Evolutionary conservation across 768 basidiomycete species (phyloP).

Genomic region (Hericium coralloides): DNA sequence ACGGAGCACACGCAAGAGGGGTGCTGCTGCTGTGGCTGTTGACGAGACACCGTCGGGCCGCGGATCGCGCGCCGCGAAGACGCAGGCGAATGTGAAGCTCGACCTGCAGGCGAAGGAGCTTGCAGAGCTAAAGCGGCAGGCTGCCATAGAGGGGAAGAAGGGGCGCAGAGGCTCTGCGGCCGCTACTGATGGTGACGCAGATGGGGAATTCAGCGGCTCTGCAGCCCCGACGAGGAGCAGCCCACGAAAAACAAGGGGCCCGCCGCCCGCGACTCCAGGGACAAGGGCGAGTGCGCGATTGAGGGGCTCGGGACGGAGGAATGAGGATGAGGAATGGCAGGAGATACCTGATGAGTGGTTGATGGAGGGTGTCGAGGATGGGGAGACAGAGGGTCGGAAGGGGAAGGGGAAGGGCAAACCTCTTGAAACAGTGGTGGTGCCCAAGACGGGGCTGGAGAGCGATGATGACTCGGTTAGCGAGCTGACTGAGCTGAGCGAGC

Average conservation of each 20-base stretch:
- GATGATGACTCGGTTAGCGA: conserved; percentile 62
- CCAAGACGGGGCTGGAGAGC: conserved; percentile 49
- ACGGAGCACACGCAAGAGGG: conserved; percentile 4
- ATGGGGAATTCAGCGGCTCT: not conserved
- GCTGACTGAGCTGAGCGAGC: conserved; percentile 62
- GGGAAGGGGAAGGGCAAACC: conserved; percentile 13
- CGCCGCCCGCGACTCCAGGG: conserved; percentile 22
- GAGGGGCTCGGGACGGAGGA: conserved; percentile 30
- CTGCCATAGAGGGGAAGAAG: conserved; percentile 19
- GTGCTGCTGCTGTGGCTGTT: conserved; percentile 1
- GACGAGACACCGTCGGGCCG: conserved; percentile 24
- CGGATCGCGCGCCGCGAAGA: conserved; percentile 57
- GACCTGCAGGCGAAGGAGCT: conserved; percentile 63
- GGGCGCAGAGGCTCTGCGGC: conserved; percentile 1
- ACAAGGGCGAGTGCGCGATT: conserved; percentile 61
- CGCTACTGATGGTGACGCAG: not conserved
- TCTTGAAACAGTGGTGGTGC: conserved; percentile 5
- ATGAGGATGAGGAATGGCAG: conserved; percentile 59
- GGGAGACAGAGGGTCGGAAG: conserved; percentile 12
- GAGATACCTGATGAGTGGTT: conserved; percentile 74
- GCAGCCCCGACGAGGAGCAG: conserved; percentile 8
- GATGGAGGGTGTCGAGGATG: conserved; percentile 16
- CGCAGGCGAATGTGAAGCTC: conserved; percentile 60
- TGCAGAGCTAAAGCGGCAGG: conserved; percentile 50
- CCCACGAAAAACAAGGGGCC: conserved; percentile 19